A percentile compares a stretch with the other conserved stretches of the same genome.
Conservation (phyloP, 2,329 filamentous ascomycete genomes). For the Plectosphaerella plurivora region DNA sequence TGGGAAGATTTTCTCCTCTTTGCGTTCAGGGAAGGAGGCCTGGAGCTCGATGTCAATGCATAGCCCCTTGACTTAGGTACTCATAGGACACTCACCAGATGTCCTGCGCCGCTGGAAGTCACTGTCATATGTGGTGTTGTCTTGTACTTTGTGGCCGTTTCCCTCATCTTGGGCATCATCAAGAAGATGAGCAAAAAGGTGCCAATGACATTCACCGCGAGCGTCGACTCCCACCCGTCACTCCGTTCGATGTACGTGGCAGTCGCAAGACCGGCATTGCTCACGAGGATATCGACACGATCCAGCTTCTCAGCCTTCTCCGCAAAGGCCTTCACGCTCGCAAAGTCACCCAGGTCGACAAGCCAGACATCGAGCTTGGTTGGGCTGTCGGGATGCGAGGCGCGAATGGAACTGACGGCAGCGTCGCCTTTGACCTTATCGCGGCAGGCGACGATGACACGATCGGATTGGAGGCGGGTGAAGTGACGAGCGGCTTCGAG, state of each 20-base stretch:
- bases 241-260: constrained; percentile 7
- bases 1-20: constrained; percentile 24
- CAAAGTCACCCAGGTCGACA: constrained; percentile 31
- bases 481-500: constrained; percentile 3
- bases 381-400: not conserved
- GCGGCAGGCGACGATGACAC: constrained; percentile 38
- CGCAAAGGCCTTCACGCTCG: constrained; percentile 26
- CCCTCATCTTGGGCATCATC: constrained; percentile 35
- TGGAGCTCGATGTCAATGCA: constrained; percentile 10
- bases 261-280: constrained; percentile 27
- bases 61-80: too few species aligned
- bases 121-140: not conserved
- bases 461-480: constrained; percentile 19
- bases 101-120: not conserved
- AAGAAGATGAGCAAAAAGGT: constrained; percentile 38
- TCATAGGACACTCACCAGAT: not conserved
- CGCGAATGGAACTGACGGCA: constrained; percentile 26
- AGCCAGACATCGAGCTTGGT: constrained; percentile 34
- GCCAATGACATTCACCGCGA: constrained; percentile 42
- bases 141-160: constrained; percentile 22
- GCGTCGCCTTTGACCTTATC: constrained; percentile 29
- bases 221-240: constrained; percentile 35
- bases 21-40: constrained; percentile 27
- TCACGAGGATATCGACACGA: constrained; percentile 29
- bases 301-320: constrained; percentile 19